These are phyloP conservation scores for Epithele typhae DNA, from an alignment of 768 basidiomycete species.

Conservation along the genomic window DNA sequence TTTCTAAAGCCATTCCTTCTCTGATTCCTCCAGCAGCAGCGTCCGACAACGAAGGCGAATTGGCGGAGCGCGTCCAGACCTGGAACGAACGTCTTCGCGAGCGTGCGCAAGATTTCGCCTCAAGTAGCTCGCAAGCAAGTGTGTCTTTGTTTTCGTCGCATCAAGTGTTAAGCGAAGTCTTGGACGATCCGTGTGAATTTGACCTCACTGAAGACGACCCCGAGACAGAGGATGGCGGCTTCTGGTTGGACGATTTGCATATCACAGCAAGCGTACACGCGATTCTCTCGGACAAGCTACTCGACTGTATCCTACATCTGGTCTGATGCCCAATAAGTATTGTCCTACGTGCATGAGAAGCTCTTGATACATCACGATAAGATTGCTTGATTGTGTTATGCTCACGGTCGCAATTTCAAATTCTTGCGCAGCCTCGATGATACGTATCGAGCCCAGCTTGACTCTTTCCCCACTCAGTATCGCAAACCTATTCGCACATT, in stretches of 20 bases:
- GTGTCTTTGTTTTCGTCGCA: slow-evolving; percentile 33
- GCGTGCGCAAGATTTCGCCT: slow-evolving; percentile 23
- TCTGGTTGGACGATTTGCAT: slow-evolving; percentile 39
- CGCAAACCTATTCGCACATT: no score
- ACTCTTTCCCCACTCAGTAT: no score
- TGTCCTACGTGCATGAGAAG: no score
- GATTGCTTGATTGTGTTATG: no score
- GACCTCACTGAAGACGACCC: slow-evolving; percentile 30
- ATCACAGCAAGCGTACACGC: slow-evolving; percentile 30
- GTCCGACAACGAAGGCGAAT: slow-evolving; percentile 1
- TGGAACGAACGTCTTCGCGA: slow-evolving; percentile 31
- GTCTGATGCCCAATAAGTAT: no score
- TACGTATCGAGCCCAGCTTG: no score
- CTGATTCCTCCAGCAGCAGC: not conserved
- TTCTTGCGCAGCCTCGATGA: no score
- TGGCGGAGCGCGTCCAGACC: slow-evolving; percentile 14
- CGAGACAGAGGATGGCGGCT: slow-evolving; percentile 24
- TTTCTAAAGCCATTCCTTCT: no score
- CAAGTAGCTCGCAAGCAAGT: slow-evolving; percentile 19
- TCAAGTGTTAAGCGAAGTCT: slow-evolving; percentile 26
- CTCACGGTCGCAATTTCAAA: no score
- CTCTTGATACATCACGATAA: no score
- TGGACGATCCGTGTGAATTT: slow-evolving; percentile 31
- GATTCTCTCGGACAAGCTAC: slow-evolving; percentile 30
- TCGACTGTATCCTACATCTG: no score